Conservation (phyloP, 306 rosid species). For the Cicer arietinum region DNA sequence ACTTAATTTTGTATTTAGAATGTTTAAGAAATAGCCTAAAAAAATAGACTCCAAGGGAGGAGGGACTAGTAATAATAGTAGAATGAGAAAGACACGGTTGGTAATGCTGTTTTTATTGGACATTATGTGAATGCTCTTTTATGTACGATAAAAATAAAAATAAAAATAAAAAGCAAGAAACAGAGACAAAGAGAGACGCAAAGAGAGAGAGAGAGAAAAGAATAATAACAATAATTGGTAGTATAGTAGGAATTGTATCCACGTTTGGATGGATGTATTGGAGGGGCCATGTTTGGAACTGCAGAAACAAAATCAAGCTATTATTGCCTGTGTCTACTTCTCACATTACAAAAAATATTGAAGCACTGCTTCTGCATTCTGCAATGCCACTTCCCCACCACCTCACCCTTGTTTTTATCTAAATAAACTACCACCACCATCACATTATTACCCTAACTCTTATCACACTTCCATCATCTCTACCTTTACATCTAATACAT, state of each 20-base stretch:
- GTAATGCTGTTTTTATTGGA: background rate
- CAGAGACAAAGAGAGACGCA: constrained; percentile 39
- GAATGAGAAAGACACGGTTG: constrained; percentile 20
- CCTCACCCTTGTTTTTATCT: constrained; percentile 25
- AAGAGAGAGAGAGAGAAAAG: constrained; percentile 42
- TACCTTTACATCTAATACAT: no score
- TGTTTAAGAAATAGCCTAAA: no score
- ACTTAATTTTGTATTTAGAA: no score
- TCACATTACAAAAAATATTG: constrained; percentile 54
- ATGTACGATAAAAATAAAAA: constrained; percentile 23
- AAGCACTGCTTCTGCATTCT: constrained; percentile 51
- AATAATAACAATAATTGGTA: constrained; percentile 62
- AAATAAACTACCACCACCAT: background rate
- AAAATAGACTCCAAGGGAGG: background rate
- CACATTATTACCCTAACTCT: background rate
- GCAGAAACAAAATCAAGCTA: constrained; percentile 70
- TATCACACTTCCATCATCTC: no score
- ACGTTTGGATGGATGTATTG: constrained; percentile 30
- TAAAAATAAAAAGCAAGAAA: constrained; percentile 17
- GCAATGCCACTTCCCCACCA: constrained; percentile 46
- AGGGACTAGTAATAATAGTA: constrained; percentile 10
- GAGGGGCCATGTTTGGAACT: constrained; percentile 63
- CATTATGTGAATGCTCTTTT: constrained; percentile 20
- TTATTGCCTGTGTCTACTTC: constrained; percentile 74
- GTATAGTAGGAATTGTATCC: constrained; percentile 47